Evolutionary conservation across 768 basidiomycete species (phyloP).

Genomic region (Termitomyces sp.): DNA sequence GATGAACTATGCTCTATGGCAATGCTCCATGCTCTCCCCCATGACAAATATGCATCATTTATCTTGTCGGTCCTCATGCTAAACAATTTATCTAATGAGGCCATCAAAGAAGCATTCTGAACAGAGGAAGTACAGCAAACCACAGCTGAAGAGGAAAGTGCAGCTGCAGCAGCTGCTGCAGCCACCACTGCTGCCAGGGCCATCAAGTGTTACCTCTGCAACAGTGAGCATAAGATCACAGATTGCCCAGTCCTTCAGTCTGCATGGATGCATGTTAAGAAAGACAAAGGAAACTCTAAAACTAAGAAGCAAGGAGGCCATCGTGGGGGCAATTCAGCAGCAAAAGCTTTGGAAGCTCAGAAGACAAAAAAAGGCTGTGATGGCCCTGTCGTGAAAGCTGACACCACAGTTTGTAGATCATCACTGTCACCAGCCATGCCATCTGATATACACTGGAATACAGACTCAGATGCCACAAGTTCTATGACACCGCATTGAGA

Average conservation of each 20-base stretch:
- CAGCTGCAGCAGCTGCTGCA: not conserved
- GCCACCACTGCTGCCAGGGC: too few relatives aligned
- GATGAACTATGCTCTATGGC: too few relatives aligned
- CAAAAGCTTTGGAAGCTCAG: not conserved
- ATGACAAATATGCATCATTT: too few relatives aligned
- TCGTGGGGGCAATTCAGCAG: not conserved
- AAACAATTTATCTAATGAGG: too few relatives aligned
- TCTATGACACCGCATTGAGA: too few relatives aligned
- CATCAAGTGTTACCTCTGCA: not conserved
- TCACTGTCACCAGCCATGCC: not conserved
- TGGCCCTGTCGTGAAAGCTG: not conserved
- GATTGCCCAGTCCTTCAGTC: not conserved
- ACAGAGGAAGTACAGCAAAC: not conserved
- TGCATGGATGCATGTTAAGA: fast-evolving
- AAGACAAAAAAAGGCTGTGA: not conserved
- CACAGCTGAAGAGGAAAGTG: too few relatives aligned
- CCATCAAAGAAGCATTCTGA: not conserved
- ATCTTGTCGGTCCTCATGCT: too few relatives aligned
- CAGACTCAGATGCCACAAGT: too few relatives aligned
- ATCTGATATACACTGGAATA: not conserved
- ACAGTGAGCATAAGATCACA: not conserved
- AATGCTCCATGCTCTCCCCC: too few relatives aligned
- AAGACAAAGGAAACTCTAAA: not conserved
- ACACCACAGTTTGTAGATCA: not conserved
- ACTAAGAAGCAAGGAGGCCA: too few relatives aligned